Percentiles rank a stretch among this genome's conserved stretches.
Conservation (phyloP, 1,139 yeast genomes). For the Citeromyces siamensis region DNA sequence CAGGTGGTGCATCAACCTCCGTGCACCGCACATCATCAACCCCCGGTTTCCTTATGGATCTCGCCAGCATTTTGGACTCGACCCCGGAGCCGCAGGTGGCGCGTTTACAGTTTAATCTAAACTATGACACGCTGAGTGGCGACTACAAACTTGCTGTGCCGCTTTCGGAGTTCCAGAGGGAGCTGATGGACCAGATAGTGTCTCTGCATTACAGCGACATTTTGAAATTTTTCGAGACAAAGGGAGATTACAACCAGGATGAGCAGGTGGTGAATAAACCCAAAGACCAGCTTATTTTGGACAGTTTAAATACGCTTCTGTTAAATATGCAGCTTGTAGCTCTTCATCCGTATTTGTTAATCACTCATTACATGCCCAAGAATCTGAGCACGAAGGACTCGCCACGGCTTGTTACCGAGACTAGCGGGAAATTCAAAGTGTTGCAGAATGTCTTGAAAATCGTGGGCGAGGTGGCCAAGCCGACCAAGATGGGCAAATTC, state of each 20-base stretch:
- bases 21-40: not conserved
- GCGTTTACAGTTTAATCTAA: conserved; percentile 24
- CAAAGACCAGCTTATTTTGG: conserved; percentile 44
- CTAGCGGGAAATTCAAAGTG: conserved; percentile 78
- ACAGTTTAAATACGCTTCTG: conserved; percentile 62
- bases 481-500: conserved; percentile 12
- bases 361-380: conserved; percentile 81
- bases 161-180: conserved; percentile 80
- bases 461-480: conserved; percentile 13
- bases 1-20: too few relatives aligned
- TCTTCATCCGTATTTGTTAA: conserved; percentile 79
- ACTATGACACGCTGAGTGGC: conserved; percentile 28
- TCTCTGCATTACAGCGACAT: conserved; percentile 88
- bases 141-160: conserved; percentile 81
- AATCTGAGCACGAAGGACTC: conserved; percentile 66
- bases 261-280: conserved; percentile 4
- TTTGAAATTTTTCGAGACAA: conserved; percentile 62
- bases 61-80: conserved; percentile 64
- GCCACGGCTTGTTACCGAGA: conserved; percentile 61
- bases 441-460: conserved; percentile 45
- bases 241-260: conserved; percentile 9
- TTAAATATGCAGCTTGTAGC: conserved; percentile 69
- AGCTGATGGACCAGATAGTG: conserved; percentile 85
- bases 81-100: conserved; percentile 78
- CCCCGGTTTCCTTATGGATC: conserved; percentile 59